These are phyloP conservation scores for peach (Prunus persica) DNA, from an alignment of 306 rosid species.

Conservation along the genomic window DNA sequence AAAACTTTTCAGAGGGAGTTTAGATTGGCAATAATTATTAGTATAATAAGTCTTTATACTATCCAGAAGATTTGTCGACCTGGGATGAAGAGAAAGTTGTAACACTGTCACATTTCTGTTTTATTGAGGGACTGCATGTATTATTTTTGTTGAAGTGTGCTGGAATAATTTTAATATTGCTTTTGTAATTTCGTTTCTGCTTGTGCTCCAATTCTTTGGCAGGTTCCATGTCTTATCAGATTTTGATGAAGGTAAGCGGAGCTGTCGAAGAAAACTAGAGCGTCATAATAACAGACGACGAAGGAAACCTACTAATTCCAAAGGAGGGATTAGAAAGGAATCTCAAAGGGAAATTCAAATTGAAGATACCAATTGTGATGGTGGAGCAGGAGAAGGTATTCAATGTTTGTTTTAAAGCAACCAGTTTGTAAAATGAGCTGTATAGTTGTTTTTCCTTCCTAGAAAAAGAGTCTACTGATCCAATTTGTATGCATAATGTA, in stretches of 20 bases:
- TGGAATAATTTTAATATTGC: background rate
- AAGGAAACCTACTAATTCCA: constrained; percentile 58
- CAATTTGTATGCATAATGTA: constrained; percentile 10
- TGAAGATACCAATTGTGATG: constrained; percentile 48
- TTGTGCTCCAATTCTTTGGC: constrained; percentile 19
- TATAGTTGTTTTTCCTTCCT: constrained; percentile 10
- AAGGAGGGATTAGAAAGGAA: constrained; percentile 38
- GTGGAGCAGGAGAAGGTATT: constrained; percentile 60
- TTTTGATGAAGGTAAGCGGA: constrained; percentile 95
- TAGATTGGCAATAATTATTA: background rate
- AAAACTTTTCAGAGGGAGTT: background rate
- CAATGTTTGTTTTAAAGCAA: background rate
- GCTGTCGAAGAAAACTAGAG: constrained; percentile 92
- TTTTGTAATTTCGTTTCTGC: background rate
- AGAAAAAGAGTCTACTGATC: constrained; percentile 18
- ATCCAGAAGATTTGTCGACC: background rate
- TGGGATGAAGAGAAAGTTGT: background rate
- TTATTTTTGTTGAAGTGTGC: background rate
- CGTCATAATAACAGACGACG: constrained; percentile 87
- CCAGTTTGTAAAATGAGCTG: background rate
- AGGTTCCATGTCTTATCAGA: constrained; percentile 86
- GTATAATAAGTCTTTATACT: background rate
- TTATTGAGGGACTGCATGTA: background rate
- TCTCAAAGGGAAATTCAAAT: constrained; percentile 39
- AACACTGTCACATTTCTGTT: background rate